phyloP scores from a whole-genome alignment of 495 filamentous ascomycete species.

The Daldinia decipiens region DNA sequence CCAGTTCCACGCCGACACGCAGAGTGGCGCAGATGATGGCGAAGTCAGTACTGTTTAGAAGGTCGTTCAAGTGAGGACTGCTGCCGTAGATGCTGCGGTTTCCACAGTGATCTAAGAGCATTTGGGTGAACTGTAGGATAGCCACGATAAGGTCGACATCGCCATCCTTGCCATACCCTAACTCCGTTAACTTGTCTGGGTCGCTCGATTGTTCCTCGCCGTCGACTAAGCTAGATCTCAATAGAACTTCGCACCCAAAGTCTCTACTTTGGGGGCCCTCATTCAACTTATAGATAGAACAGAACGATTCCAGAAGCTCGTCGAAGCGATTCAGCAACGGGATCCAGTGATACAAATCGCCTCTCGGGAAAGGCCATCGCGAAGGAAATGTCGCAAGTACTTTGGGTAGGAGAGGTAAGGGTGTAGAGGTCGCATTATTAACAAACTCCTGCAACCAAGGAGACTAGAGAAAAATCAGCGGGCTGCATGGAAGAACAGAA shows the following conservation, averaged over 20 bases:
- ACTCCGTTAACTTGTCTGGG: constrained; percentile 60
- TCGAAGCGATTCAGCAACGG: constrained; percentile 94
- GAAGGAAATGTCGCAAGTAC: constrained; percentile 83
- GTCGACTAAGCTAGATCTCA: constrained; percentile 55
- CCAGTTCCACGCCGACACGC: constrained; percentile 80
- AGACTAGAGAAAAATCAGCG: constrained; percentile 68
- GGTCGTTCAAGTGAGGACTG: constrained; percentile 82
- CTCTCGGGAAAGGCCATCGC: constrained; percentile 95
- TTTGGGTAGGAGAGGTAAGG: constrained; percentile 78
- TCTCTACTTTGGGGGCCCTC: constrained; percentile 81
- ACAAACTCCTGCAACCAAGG: constrained; percentile 86
- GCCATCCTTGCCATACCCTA: constrained; percentile 75
- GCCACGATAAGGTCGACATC: constrained; percentile 81
- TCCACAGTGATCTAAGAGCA: constrained; percentile 93
- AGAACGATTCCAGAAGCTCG: constrained; percentile 81
- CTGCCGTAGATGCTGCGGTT: constrained; percentile 97
- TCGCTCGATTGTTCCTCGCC: constrained; percentile 52
- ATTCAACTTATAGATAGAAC: constrained; percentile 80
- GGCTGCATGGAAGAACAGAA: constrained; percentile 41
- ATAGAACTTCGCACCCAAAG: constrained; percentile 72
- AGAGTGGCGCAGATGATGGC: constrained; percentile 79
- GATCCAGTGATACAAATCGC: constrained; percentile 99
- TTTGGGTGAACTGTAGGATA: constrained; percentile 82
- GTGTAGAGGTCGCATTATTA: constrained; percentile 68
- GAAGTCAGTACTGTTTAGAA: constrained; percentile 87